Conservation (phyloP, 2,329 filamentous ascomycete genomes). For the Lasiodiplodia citricola region DNA sequence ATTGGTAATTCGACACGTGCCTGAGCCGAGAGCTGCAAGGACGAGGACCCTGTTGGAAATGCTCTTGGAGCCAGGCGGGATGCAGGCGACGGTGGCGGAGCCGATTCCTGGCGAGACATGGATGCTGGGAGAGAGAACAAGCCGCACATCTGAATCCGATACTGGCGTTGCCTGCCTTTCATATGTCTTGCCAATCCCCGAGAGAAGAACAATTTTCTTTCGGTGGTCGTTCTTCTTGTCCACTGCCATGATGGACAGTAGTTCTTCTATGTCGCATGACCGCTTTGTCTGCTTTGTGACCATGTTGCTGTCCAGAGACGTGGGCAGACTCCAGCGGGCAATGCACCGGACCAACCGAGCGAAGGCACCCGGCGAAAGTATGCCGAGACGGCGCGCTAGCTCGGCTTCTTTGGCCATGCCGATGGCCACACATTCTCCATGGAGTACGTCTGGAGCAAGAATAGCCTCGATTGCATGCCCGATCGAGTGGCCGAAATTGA, state of each 20-base stretch:
- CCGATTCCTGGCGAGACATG: conserved; percentile 75
- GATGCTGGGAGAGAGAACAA: conserved; percentile 81
- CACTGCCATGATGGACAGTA: conserved; percentile 92
- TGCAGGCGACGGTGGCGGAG: conserved; percentile 71
- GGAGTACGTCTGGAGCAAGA: conserved; percentile 90
- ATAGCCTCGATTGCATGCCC: conserved; percentile 97
- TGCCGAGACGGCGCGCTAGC: conserved; percentile 84
- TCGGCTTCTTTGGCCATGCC: conserved; percentile 99
- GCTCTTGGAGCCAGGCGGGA: conserved; percentile 94
- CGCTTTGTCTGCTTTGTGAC: conserved; percentile 70
- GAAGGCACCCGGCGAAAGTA: conserved; percentile 77
- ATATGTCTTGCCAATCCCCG: conserved; percentile 84
- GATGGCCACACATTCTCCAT: conserved; percentile 94
- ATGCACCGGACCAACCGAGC: conserved; percentile 51
- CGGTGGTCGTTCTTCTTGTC: conserved; percentile 98
- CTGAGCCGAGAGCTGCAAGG: conserved; percentile 87
- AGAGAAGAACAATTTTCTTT: conserved; percentile 94
- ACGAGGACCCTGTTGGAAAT: conserved; percentile 95
- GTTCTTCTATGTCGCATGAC: conserved; percentile 77
- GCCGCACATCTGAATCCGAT: conserved; percentile 83
- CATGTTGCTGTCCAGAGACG: conserved; percentile 80
- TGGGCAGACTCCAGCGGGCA: conserved; percentile 82
- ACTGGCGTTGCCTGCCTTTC: conserved; percentile 77
- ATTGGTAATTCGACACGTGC: conserved; percentile 87
- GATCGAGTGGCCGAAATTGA: conserved; percentile 98